Percentiles rank a stretch among this genome's conserved stretches.
phyloP scores from a whole-genome alignment of 805 yeast species.

The Pichia californica region DNA sequence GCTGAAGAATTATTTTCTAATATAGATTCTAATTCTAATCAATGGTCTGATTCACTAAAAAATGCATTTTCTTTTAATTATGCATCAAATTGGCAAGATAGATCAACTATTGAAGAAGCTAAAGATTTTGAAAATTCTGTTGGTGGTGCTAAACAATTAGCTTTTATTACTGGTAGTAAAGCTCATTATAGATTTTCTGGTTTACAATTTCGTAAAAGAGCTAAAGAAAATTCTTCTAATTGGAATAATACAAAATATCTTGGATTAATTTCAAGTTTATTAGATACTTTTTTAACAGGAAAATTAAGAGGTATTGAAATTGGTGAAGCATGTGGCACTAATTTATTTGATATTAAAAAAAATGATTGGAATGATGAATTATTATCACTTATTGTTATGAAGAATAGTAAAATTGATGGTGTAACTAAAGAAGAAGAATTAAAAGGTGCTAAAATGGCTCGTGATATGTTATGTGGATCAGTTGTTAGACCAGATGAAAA shows the following conservation, averaged over 20 bases:
- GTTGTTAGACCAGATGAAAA: constrained; percentile 42
- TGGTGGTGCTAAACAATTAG: constrained; percentile 57
- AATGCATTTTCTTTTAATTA: constrained; percentile 52
- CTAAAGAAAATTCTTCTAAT: constrained; percentile 41
- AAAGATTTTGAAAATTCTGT: constrained; percentile 49
- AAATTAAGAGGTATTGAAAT: constrained; percentile 60
- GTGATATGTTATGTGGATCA: constrained; percentile 42
- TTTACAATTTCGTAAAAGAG: constrained; percentile 76
- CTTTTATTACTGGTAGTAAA: constrained; percentile 70
- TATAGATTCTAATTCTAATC: constrained; percentile 31
- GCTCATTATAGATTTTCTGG: constrained; percentile 92
- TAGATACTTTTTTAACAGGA: constrained; percentile 67
- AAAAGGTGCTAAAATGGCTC: constrained; percentile 36
- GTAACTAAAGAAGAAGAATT: constrained; percentile 20
- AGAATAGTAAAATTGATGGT: constrained; percentile 37
- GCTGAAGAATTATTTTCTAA: constrained; percentile 37
- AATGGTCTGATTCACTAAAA: constrained; percentile 38
- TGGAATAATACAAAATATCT: constrained; percentile 57
- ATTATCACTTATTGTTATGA: constrained; percentile 48
- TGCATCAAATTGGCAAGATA: constrained; percentile 95
- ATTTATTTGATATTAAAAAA: constrained; percentile 64
- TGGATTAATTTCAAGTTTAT: constrained; percentile 70
- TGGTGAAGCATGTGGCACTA: constrained; percentile 93
- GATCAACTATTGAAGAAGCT: constrained; percentile 71
- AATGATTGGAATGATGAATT: constrained; percentile 51